Evolutionary conservation across 345 rosid genomes (phyloP).

Genomic region (Microcos paniculata): DNA sequence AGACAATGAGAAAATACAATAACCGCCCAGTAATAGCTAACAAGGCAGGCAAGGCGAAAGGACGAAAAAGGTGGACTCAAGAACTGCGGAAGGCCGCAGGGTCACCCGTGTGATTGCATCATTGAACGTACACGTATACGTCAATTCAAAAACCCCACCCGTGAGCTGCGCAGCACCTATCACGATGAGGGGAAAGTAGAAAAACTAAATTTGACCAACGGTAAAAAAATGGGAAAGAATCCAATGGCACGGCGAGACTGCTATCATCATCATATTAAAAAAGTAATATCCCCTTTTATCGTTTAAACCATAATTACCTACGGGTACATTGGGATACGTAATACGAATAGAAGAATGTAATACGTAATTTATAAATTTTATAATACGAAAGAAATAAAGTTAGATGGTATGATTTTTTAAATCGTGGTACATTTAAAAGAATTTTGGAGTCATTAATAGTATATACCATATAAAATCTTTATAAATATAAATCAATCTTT

Average conservation of each 20-base stretch:
- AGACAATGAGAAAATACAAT: background rate
- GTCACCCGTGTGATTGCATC: slow-evolving; percentile 22
- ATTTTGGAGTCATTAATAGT: no score
- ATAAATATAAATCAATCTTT: no score
- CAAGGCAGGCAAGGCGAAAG: background rate
- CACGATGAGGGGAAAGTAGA: slow-evolving; percentile 18
- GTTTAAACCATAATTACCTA: no score
- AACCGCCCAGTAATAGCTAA: background rate
- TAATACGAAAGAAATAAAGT: no score
- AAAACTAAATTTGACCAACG: background rate
- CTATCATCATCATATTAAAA: no score
- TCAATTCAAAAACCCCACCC: background rate
- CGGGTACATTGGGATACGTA: no score
- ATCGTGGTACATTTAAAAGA: no score
- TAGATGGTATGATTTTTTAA: no score
- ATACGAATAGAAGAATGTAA: no score
- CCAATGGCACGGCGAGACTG: slow-evolving; percentile 3
- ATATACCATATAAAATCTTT: no score
- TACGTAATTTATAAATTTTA: no score
- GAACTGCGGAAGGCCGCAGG: background rate
- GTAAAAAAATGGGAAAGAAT: slow-evolving; percentile 24
- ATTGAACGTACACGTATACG: slow-evolving; percentile 22
- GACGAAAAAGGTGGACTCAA: background rate
- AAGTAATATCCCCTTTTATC: no score
- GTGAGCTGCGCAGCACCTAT: slow-evolving; percentile 11